A percentile compares a stretch with the other conserved stretches of the same genome.
Conservation (phyloP, 352 stramenopile species). For the Globisporangium abappressorium region DNA sequence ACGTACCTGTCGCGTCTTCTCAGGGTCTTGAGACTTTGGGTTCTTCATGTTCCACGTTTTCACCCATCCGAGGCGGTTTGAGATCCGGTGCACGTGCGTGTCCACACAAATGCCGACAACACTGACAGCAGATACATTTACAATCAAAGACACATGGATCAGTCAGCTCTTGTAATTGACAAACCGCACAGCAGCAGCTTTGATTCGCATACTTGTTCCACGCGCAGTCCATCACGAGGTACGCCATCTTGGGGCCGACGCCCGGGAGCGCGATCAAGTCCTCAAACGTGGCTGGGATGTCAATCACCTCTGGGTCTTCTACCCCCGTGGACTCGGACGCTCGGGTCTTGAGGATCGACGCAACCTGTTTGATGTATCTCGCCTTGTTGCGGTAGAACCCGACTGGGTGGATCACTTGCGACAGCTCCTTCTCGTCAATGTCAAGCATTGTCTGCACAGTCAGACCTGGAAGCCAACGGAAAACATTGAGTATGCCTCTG, state of each 20-base stretch:
- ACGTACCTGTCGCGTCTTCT: slow-evolving; percentile 86
- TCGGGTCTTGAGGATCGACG: slow-evolving; percentile 38
- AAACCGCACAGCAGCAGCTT: neutral
- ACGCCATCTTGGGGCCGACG: slow-evolving; percentile 97
- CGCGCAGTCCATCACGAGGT: slow-evolving; percentile 92
- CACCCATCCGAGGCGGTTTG: slow-evolving; percentile 94
- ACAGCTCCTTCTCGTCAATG: slow-evolving; percentile 81
- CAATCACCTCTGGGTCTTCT: slow-evolving; percentile 30
- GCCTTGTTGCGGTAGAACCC: slow-evolving; percentile 97
- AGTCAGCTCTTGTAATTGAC: neutral
- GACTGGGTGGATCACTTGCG: slow-evolving; percentile 88
- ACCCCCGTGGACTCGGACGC: slow-evolving; percentile 1
- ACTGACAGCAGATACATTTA: slow-evolving; percentile 20
- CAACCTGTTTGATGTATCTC: slow-evolving; percentile 91
- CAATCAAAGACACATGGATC: neutral
- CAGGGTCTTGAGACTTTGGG: slow-evolving; percentile 79
- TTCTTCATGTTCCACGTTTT: slow-evolving; percentile 84
- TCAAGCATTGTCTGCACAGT: slow-evolving; percentile 86
- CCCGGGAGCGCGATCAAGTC: slow-evolving; percentile 90
- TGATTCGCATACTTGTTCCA: slow-evolving; percentile 72
- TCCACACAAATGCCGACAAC: slow-evolving; percentile 95
- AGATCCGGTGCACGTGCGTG: slow-evolving; percentile 97
- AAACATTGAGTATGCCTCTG: neutral
- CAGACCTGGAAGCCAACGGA: slow-evolving; percentile 43
- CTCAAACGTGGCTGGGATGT: slow-evolving; percentile 91